Conservation (phyloP, 2,329 filamentous ascomycete genomes). For the Aspergillus brunneoviolaceus region DNA sequence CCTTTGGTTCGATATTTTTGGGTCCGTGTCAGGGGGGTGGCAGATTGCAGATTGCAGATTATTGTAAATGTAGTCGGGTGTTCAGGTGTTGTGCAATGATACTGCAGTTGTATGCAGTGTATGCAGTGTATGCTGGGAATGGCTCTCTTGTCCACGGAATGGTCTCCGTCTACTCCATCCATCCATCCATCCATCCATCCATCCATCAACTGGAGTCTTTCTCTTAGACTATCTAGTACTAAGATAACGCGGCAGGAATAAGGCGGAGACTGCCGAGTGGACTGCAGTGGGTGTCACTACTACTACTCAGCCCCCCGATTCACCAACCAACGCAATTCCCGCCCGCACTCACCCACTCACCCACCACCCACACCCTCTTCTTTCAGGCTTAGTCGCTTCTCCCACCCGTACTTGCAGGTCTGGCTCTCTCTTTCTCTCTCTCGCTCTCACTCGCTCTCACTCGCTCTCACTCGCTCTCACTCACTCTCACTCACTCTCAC, state of each 20-base stretch:
- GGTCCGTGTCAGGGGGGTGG: neutral
- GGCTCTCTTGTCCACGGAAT: neutral
- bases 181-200: no score
- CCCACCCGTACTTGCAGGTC: neutral
- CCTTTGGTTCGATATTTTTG: neutral
- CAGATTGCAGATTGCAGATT: no score
- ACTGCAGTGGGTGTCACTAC: no score
- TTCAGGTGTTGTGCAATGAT: no score
- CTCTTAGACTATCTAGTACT: no score
- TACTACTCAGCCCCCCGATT: neutral
- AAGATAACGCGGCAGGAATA: neutral
- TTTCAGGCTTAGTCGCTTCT: neutral
- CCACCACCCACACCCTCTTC: neutral
- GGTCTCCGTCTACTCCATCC: neutral
- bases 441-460: neutral
- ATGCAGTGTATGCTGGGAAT: neutral
- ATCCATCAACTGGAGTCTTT: no score
- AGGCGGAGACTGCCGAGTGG: neutral
- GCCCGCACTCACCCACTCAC: neutral
- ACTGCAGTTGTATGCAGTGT: no score
- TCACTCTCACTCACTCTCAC: neutral
- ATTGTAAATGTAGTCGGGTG: no score
- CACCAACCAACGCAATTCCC: no score
- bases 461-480: neutral
- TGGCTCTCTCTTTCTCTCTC: constrained; percentile 3